Evolutionary conservation across 305 asterid genomes (phyloP), one percentile per base, ranked within the genome.

Genomic region (Fraxinus sp.): DNA sequence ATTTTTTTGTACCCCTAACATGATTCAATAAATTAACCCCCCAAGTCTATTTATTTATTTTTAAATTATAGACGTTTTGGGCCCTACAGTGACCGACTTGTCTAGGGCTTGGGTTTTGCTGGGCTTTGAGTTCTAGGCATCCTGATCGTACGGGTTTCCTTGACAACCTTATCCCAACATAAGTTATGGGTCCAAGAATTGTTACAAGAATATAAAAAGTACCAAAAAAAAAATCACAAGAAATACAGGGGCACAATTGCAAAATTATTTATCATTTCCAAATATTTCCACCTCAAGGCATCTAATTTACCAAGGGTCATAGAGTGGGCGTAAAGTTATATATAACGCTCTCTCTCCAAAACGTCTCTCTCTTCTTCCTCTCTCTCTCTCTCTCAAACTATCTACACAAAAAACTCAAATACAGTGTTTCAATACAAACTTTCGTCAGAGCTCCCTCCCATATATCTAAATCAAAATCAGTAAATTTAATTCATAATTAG

Each of bases 301-400:
- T 89, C 88, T 86, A 33, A 78, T 83, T 72, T 71, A 24, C 70
- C 84, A 84, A 84, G 91, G 85, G 91, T 86, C 49, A 83, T 83
- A 84, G 90, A 86, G 91, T 85, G 89, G 90, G 90, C 90, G 90
- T 87, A 83, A 85, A 84, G 88, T 83, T 84, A 89, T 86, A 84
- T 46, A 88, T 57, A 20, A 35, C 70, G 87, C 81, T 82, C 18
- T 75, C 83, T 74, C 77, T 72, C 59, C 5, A 68, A 79, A 16
- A 30, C 37, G 59, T 49, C 77, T 20, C 7, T 37, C 26, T 37
- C 59, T 70, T 57, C 66, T n/a, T n/a, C 66, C 64, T 4, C 55
- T 46, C 82, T 83, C 16, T 83, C 16, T 46, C 83, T 72, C 55
- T 75, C 77, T 85, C 84, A 75, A 81, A 24, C 82, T 77, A 49